Conservation (phyloP, 345 rosid species). For the Xanthoceras sorbifolium region DNA sequence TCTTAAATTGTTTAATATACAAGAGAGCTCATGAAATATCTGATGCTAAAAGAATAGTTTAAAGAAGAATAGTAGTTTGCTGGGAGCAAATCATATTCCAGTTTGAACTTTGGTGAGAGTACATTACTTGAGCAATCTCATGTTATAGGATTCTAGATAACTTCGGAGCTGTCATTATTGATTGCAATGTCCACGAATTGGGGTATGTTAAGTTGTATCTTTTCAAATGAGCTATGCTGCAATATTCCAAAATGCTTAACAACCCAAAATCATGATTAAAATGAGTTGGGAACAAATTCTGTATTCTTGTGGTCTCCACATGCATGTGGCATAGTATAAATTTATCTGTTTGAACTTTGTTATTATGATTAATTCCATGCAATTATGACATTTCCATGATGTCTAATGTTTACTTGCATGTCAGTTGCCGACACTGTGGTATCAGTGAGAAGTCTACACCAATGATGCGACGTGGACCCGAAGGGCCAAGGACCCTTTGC, state of each 20-base stretch:
- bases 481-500: slow-evolving; percentile 76
- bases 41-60: background rate
- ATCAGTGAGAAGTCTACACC: slow-evolving; percentile 60
- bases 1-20: background rate
- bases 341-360: slow-evolving; percentile 9
- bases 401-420: slow-evolving; percentile 17
- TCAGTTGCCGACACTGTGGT: slow-evolving; percentile 67
- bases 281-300: background rate
- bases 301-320: background rate
- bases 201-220: background rate
- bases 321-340: background rate
- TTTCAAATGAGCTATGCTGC: background rate
- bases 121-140: background rate
- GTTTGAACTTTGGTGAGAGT: background rate
- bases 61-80: background rate
- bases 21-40: background rate
- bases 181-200: background rate
- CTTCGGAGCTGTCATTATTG: too few relatives aligned
- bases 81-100: background rate
- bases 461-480: slow-evolving; percentile 79
- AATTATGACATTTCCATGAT: slow-evolving; percentile 16
- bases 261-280: background rate
- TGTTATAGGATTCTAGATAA: background rate
- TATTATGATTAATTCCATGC: background rate
- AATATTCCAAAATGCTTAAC: background rate